These are phyloP conservation scores for Eucalyptus polybractea DNA, from an alignment of 345 rosid genomes.

Conservation along the genomic window DNA sequence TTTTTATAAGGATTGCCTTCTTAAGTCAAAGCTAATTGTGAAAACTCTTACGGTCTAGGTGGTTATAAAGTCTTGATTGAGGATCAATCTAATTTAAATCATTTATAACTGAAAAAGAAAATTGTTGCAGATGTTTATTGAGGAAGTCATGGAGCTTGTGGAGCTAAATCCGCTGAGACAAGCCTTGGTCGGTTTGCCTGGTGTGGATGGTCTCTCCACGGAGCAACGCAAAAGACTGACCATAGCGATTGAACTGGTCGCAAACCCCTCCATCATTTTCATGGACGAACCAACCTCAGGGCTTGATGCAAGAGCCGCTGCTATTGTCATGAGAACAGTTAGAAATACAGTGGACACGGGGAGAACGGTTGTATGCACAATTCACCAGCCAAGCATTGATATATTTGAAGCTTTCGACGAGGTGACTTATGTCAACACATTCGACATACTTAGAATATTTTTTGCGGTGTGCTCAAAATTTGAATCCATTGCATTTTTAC, in stretches of 20 bases:
- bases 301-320: constrained; percentile 91
- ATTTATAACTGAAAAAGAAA: not conserved
- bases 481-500: not conserved
- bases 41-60: not conserved
- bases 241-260: constrained; percentile 87
- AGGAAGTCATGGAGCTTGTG: constrained; percentile 88
- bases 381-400: constrained; percentile 91
- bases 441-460: not conserved
- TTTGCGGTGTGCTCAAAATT: not conserved
- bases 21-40: not conserved
- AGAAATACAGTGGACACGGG: constrained; percentile 91
- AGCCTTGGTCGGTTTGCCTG: constrained; percentile 77
- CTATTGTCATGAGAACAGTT: constrained; percentile 84
- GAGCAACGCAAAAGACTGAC: constrained; percentile 92
- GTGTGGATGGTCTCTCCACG: constrained; percentile 71
- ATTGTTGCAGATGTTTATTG: constrained; percentile 58
- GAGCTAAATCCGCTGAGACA: constrained; percentile 46
- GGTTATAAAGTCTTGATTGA: not conserved
- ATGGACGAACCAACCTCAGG: constrained; percentile 98
- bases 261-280: constrained; percentile 86
- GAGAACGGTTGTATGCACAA: constrained; percentile 91
- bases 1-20: not conserved
- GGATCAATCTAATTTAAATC: not conserved
- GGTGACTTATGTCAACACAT: constrained; percentile 10
- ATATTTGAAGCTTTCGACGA: constrained; percentile 92